Evolutionary conservation across 768 basidiomycete species (phyloP).

Genomic region (Lentinula detonsa): DNA sequence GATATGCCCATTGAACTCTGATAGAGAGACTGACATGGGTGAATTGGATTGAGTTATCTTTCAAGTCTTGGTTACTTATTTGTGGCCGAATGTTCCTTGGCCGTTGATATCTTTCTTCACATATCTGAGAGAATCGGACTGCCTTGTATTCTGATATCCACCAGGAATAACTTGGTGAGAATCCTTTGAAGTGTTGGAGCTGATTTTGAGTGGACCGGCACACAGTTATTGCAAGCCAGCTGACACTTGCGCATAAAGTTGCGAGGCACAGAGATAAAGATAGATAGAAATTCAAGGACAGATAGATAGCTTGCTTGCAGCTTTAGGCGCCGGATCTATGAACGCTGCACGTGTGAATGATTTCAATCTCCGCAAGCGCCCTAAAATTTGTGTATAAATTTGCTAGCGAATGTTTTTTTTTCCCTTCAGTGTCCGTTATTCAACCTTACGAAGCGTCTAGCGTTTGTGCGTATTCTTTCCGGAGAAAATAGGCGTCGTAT

Average conservation of each 20-base stretch:
- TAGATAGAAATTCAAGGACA: neutral
- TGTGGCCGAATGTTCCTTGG: no score
- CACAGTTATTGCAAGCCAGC: neutral
- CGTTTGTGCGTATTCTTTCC: slow-evolving; percentile 39
- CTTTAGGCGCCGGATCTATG: neutral
- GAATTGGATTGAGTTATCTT: neutral
- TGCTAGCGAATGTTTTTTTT: slow-evolving; percentile 4
- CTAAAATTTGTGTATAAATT: neutral
- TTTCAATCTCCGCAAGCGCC: neutral
- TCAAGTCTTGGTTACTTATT: no score
- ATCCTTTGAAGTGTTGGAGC: neutral
- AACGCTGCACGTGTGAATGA: neutral
- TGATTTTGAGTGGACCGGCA: neutral
- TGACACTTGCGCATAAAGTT: neutral
- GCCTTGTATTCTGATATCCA: neutral
- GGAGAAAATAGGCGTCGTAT: slow-evolving; percentile 52
- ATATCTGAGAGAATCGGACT: neutral
- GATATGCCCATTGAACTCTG: neutral
- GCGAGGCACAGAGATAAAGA: neutral
- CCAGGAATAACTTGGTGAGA: neutral
- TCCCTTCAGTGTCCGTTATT: slow-evolving; percentile 52
- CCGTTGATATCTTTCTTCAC: no score
- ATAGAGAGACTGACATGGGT: neutral
- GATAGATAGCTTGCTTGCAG: no score
- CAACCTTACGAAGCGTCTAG: slow-evolving; percentile 60